phyloP scores from a whole-genome alignment of 164 flowering plant species.

The Brasenia schreberi region DNA sequence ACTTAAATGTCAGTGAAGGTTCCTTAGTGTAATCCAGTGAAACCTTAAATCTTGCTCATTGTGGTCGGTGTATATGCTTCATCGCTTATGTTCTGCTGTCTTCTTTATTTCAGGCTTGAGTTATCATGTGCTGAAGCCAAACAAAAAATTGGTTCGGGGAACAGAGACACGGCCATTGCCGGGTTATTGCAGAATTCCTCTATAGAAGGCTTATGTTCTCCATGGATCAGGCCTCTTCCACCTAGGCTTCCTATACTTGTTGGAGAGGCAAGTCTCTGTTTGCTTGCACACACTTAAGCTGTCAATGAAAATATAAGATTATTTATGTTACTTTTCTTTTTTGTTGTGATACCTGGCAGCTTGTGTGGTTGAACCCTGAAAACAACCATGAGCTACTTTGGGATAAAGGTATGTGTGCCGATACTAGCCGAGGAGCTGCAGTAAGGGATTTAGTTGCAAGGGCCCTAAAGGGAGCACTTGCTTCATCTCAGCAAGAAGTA shows the following conservation, averaged over 20 bases:
- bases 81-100: neutral
- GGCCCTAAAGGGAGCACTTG: slow-evolving; percentile 83
- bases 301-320: neutral
- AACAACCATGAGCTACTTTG: slow-evolving; percentile 82
- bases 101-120: slow-evolving; percentile 18
- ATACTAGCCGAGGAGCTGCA: slow-evolving; percentile 86
- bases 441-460: slow-evolving; percentile 79
- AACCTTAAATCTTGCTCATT: too few relatives aligned
- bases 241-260: slow-evolving; percentile 76
- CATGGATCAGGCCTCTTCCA: slow-evolving; percentile 83
- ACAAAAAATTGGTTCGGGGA: slow-evolving; percentile 71
- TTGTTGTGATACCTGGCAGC: slow-evolving; percentile 29
- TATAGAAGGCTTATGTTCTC: slow-evolving; percentile 60
- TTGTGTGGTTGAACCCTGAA: slow-evolving; percentile 86
- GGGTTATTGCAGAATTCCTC: slow-evolving; percentile 47
- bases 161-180: slow-evolving; percentile 51
- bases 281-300: neutral
- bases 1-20: neutral
- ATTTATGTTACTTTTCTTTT: neutral
- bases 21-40: too few relatives aligned
- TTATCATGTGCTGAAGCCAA: slow-evolving; percentile 29
- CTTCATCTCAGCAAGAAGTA: slow-evolving; percentile 80
- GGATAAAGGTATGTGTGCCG: slow-evolving; percentile 99
- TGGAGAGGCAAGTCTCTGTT: slow-evolving; percentile 50
- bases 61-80: too few relatives aligned